Percentiles rank a stretch among this genome's conserved stretches.
Evolutionary conservation across 2,329 filamentous ascomycete genomes (phyloP).

Genomic region (Coniochaeta pulveracea): DNA sequence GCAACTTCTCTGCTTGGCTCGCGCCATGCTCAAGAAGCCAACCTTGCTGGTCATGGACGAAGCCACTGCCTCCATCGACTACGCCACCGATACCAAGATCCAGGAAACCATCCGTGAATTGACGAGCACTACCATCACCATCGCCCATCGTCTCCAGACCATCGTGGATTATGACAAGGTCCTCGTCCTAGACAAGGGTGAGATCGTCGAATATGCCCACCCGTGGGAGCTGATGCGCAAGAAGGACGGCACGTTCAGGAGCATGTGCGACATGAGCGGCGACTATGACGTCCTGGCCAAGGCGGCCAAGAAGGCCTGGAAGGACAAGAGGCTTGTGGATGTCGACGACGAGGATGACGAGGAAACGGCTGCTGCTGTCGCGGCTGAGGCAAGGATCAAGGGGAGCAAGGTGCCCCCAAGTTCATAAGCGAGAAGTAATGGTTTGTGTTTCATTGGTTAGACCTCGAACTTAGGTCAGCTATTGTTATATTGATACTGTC

Average conservation of each 20-base stretch:
- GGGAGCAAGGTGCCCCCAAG: no score
- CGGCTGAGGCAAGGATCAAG: conserved; percentile 2
- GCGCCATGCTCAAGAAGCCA: conserved; percentile 82
- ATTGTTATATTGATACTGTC: no score
- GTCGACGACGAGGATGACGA: conserved; percentile 19
- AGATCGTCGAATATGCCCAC: conserved; percentile 81
- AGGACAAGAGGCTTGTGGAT: conserved; percentile 26
- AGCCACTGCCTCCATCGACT: conserved; percentile 94
- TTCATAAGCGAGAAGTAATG: no score
- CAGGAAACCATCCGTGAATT: conserved; percentile 94
- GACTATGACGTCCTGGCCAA: conserved; percentile 39
- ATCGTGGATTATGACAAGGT: conserved; percentile 99
- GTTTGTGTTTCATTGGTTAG: no score
- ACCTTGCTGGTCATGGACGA: conserved; percentile 99
- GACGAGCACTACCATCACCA: conserved; percentile 88
- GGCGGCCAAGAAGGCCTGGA: conserved; percentile 42
- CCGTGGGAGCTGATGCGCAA: conserved; percentile 71
- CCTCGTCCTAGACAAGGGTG: conserved; percentile 80
- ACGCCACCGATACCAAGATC: conserved; percentile 89
- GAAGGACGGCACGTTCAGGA: conserved; percentile 50
- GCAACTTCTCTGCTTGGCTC: conserved; percentile 85
- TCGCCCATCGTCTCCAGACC: conserved; percentile 88
- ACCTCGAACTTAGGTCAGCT: no score
- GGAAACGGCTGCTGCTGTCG: background rate
- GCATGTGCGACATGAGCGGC: conserved; percentile 56